These are phyloP conservation scores for Yarrowia phangngaensis DNA, from an alignment of 805 yeast genomes.

Conservation along the genomic window DNA sequence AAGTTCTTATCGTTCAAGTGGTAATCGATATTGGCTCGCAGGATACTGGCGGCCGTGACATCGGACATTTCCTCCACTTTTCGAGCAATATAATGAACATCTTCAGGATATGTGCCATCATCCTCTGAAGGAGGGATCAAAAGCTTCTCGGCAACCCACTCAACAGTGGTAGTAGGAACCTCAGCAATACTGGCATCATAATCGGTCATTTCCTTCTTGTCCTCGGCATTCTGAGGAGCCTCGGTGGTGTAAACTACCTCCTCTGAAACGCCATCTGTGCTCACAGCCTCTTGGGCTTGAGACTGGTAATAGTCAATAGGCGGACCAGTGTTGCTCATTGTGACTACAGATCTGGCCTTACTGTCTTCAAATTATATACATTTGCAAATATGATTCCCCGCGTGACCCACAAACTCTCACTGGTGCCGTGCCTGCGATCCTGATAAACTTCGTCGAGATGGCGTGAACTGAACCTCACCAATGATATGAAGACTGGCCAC, in stretches of 20 bases:
- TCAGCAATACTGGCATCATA: constrained; percentile 23
- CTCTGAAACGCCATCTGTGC: not conserved
- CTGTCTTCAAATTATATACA: not conserved
- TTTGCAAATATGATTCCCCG: not conserved
- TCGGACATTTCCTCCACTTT: constrained; percentile 18
- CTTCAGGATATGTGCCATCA: constrained; percentile 14
- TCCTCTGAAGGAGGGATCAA: constrained; percentile 23
- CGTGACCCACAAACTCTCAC: not conserved
- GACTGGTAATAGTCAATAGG: constrained; percentile 14
- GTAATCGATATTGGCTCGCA: constrained; percentile 21
- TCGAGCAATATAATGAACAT: constrained; percentile 22
- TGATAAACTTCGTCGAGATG: too few species aligned
- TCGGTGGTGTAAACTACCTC: constrained; percentile 13
- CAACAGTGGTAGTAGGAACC: constrained; percentile 16
- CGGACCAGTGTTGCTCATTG: not conserved
- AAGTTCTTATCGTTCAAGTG: constrained; percentile 12
- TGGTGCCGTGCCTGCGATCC: not conserved
- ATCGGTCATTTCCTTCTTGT: constrained; percentile 23
- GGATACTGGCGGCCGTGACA: constrained; percentile 18
- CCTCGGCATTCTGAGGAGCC: constrained; percentile 10
- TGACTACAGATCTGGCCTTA: not conserved
- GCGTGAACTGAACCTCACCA: too few species aligned
- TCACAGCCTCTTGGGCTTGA: not conserved
- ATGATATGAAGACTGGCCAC: too few species aligned
- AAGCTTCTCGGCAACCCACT: constrained; percentile 24